Evolutionary conservation across 2,329 filamentous ascomycete species (phyloP).

Genomic region (Trichoderma sp.): DNA sequence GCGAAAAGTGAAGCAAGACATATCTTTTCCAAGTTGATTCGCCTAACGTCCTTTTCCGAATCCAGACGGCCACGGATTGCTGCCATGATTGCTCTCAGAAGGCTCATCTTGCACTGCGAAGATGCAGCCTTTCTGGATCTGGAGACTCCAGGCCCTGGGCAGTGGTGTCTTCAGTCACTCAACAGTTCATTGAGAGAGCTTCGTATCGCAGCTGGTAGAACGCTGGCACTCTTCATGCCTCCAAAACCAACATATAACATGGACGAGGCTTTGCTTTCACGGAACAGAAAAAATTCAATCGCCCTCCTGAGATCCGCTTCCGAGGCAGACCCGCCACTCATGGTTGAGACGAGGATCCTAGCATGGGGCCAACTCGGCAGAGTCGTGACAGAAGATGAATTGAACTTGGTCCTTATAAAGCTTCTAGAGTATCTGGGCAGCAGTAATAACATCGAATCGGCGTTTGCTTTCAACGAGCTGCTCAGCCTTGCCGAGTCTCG

Average conservation of each 20-base stretch:
- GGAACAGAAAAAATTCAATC: slow-evolving; percentile 67
- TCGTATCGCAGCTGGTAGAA: slow-evolving; percentile 74
- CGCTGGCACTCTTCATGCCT: slow-evolving; percentile 66
- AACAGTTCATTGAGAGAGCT: slow-evolving; percentile 84
- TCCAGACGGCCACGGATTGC: slow-evolving; percentile 66
- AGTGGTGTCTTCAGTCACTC: slow-evolving; percentile 80
- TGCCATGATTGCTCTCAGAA: slow-evolving; percentile 71
- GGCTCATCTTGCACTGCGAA: slow-evolving; percentile 67
- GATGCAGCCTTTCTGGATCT: slow-evolving; percentile 65
- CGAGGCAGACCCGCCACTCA: slow-evolving; percentile 64
- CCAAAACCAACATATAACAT: slow-evolving; percentile 31
- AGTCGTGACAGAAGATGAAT: slow-evolving; percentile 75
- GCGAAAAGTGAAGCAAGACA: slow-evolving; percentile 46
- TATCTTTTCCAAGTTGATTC: slow-evolving; percentile 52
- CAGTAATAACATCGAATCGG: slow-evolving; percentile 75
- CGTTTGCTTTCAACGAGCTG: slow-evolving; percentile 81
- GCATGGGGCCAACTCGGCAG: slow-evolving; percentile 84
- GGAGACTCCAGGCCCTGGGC: slow-evolving; percentile 66
- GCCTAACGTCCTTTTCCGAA: slow-evolving; percentile 50
- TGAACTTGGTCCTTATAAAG: slow-evolving; percentile 81
- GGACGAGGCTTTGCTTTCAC: slow-evolving; percentile 35
- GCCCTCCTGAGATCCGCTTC: slow-evolving; percentile 72
- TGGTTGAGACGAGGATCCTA: slow-evolving; percentile 83
- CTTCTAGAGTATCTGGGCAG: slow-evolving; percentile 87
- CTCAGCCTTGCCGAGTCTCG: slow-evolving; percentile 70